These are phyloP conservation scores for Sequoia sempervirens DNA, from an alignment of 75 land plant genomes.

Conservation along the genomic window DNA sequence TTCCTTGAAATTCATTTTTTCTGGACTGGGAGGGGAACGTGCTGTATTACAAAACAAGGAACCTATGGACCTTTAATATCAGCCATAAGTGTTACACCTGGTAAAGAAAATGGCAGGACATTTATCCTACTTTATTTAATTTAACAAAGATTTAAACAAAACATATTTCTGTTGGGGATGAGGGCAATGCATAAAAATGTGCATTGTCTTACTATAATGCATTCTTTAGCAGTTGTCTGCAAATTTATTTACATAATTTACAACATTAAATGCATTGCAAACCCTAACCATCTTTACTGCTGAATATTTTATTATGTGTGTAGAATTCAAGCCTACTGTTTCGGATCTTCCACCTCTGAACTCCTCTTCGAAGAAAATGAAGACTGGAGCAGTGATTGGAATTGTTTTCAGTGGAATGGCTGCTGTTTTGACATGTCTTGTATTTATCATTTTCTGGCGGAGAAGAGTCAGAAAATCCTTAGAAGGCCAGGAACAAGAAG, in stretches of 20 bases:
- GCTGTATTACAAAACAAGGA: too few species aligned
- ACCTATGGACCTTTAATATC: too few species aligned
- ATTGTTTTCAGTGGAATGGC: conserved; percentile 26
- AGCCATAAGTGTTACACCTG: too few species aligned
- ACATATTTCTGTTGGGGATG: background rate
- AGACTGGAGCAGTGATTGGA: conserved; percentile 18
- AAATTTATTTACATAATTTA: background rate
- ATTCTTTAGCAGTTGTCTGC: background rate
- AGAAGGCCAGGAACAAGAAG: too few species aligned
- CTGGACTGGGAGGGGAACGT: too few species aligned
- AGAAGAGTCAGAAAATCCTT: background rate
- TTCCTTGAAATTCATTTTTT: too few species aligned
- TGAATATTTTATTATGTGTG: background rate
- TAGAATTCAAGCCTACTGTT: conserved; percentile 55
- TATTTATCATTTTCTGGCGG: conserved; percentile 7
- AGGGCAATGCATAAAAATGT: too few species aligned
- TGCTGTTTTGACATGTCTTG: conserved; percentile 8
- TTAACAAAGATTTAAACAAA: background rate
- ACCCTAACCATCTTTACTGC: background rate
- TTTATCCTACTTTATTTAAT: background rate
- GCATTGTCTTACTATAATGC: background rate
- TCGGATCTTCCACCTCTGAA: conserved; percentile 15
- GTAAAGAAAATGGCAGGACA: background rate
- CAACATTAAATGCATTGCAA: background rate
- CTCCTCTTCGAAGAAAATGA: background rate